A percentile compares a stretch with the other conserved stretches of the same genome.
These are phyloP conservation scores for Colletotrichum gigasporum DNA, from an alignment of 2,329 filamentous ascomycete species.

Conservation along the genomic window DNA sequence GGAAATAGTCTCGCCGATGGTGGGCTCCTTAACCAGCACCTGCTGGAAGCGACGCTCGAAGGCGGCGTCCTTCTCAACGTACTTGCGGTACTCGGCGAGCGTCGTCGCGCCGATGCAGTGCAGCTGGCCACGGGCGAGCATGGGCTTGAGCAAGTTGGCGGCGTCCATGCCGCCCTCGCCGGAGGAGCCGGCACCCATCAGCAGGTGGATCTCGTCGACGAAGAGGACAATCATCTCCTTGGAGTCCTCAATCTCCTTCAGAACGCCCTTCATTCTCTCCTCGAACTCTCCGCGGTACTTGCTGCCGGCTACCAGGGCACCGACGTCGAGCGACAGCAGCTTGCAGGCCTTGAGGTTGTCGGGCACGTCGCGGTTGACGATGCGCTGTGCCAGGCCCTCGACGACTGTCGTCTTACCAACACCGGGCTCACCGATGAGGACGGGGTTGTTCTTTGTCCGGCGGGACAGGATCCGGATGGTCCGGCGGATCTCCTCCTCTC, in stretches of 20 bases:
- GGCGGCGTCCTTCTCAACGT: constrained; percentile 97
- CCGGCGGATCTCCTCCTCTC: constrained; percentile 93
- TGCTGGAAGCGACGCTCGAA: constrained; percentile 99
- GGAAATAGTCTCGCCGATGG: constrained; percentile 89
- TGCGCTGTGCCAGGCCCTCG: constrained; percentile 92
- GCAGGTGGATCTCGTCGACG: constrained; percentile 97
- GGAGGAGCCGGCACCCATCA: constrained; percentile 95
- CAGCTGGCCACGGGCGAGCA: constrained; percentile 94
- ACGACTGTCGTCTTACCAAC: constrained; percentile 99
- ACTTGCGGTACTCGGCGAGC: constrained; percentile 94
- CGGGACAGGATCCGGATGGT: constrained; percentile 92
- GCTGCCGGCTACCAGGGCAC: constrained; percentile 93
- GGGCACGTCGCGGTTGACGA: constrained; percentile 96
- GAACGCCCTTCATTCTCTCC: constrained; percentile 97
- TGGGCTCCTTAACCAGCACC: constrained; percentile 94
- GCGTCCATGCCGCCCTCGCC: constrained; percentile 99
- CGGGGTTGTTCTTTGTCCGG: constrained; percentile 98
- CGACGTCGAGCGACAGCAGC: constrained; percentile 93
- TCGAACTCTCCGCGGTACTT: constrained; percentile 99
- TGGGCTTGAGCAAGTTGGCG: constrained; percentile 96
- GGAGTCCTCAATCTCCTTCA: constrained; percentile 95
- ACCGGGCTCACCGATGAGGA: constrained; percentile 96
- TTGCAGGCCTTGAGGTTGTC: constrained; percentile 95
- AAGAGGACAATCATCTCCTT: constrained; percentile 98
- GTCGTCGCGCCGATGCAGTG: constrained; percentile 99